Conservation (phyloP, 192 early-diverging fungal species). For the Ambispora gerdemannii region DNA sequence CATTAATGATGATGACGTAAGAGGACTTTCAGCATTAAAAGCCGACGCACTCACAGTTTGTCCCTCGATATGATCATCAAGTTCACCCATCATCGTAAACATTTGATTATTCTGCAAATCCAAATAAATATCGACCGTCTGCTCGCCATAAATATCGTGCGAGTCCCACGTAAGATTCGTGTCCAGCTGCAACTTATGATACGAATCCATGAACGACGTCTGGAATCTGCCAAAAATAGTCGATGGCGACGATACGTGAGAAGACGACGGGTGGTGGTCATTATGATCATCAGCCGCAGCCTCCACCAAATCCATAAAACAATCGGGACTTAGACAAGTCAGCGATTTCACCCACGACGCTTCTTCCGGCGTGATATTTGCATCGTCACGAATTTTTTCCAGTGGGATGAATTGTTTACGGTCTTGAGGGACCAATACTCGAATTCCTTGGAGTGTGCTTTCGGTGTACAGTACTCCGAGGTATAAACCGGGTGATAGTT, state of each 20-base stretch:
- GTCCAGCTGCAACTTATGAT: constrained; percentile 27
- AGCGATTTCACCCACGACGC: constrained; percentile 46
- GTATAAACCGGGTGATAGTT: constrained; percentile 44
- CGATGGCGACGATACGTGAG: no score
- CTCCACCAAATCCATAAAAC: constrained; percentile 31
- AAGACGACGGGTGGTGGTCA: no score
- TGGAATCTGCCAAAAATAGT: constrained; percentile 24
- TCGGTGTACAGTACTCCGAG: constrained; percentile 49
- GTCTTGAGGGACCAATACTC: constrained; percentile 42
- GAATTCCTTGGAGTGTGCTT: constrained; percentile 43
- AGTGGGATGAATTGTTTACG: constrained; percentile 47
- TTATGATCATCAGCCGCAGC: constrained; percentile 9
- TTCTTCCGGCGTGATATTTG: constrained; percentile 34
- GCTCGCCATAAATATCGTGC: constrained; percentile 25
- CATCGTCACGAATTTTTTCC: constrained; percentile 39
- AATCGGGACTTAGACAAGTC: constrained; percentile 22
- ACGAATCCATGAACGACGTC: constrained; percentile 22
- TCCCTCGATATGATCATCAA: constrained; percentile 22
- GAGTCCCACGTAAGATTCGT: constrained; percentile 23
- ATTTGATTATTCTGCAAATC: constrained; percentile 32
- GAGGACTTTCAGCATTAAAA: not conserved
- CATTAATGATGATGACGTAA: not conserved
- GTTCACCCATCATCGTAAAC: constrained; percentile 29
- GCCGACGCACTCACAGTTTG: not conserved
- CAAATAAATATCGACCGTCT: constrained; percentile 29